Conservation (phyloP, 768 basidiomycete species). For the Ephemerocybe angulata region DNA sequence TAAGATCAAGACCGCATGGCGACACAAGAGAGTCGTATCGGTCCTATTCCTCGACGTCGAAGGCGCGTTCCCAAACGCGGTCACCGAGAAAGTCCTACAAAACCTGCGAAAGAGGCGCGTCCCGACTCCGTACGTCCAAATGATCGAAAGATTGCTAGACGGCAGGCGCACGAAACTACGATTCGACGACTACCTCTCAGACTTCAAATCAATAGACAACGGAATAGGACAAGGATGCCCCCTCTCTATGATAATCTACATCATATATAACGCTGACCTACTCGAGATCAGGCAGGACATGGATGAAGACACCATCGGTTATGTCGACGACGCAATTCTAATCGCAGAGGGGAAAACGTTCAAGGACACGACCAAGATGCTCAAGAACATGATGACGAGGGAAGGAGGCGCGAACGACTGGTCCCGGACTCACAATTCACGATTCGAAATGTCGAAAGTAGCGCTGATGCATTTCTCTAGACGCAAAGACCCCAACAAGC, state of each 20-base stretch:
- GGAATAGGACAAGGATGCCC: slow-evolving; percentile 26
- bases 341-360: slow-evolving; percentile 22
- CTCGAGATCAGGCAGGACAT: slow-evolving; percentile 4
- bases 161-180: slow-evolving; percentile 11
- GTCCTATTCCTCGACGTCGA: slow-evolving; percentile 38
- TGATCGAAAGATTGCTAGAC: slow-evolving; percentile 8
- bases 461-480: slow-evolving; percentile 23
- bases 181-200: slow-evolving; percentile 24
- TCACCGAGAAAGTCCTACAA: slow-evolving; percentile 24
- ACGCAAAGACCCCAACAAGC: not conserved
- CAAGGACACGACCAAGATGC: slow-evolving; percentile 6
- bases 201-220: slow-evolving; percentile 14
- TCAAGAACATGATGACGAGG: slow-evolving; percentile 24
- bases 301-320: slow-evolving; percentile 19
- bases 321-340: slow-evolving; percentile 27
- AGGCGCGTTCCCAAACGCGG: slow-evolving; percentile 37
- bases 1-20: slow-evolving; percentile 36
- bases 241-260: slow-evolving; percentile 21
- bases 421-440: slow-evolving; percentile 22
- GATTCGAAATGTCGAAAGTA: slow-evolving; percentile 29
- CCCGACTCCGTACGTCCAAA: slow-evolving; percentile 10
- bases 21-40: slow-evolving; percentile 24
- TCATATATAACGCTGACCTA: slow-evolving; percentile 22
- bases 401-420: slow-evolving; percentile 23
- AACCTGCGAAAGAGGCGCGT: slow-evolving; percentile 26